Conservation (phyloP, 352 stramenopile species). For the Globisporangium megalacanthum region DNA sequence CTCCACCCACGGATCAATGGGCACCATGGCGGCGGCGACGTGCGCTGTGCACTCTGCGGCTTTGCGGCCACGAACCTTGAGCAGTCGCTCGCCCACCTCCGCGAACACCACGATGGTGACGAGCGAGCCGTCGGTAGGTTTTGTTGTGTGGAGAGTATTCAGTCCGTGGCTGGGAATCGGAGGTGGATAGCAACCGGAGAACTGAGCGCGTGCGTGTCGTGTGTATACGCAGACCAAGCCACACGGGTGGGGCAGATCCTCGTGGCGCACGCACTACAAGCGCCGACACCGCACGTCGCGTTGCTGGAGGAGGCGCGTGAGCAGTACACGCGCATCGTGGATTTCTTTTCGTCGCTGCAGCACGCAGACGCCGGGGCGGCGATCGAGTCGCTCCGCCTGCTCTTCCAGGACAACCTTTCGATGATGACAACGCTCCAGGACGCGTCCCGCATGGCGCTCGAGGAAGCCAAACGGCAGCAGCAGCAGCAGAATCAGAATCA, state of each 20-base stretch:
- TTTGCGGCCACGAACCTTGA: constrained; percentile 40
- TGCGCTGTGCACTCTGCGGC: constrained; percentile 36
- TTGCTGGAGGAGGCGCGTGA: constrained; percentile 46
- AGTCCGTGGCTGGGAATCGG: background rate
- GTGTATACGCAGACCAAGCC: constrained; percentile 29
- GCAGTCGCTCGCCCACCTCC: constrained; percentile 45
- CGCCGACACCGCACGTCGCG: constrained; percentile 18
- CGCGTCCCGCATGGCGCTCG: constrained; percentile 18
- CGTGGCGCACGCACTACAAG: constrained; percentile 36
- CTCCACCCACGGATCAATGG: background rate
- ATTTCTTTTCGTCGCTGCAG: constrained; percentile 33
- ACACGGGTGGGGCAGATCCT: constrained; percentile 56
- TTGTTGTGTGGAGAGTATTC: too few species aligned
- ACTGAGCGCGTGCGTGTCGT: background rate
- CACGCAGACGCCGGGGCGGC: constrained; percentile 33
- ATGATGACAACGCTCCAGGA: constrained; percentile 42
- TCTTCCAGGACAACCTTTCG: constrained; percentile 32
- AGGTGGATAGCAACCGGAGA: background rate
- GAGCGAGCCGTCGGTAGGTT: constrained; percentile 1
- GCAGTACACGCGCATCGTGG: constrained; percentile 31
- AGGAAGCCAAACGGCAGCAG: constrained; percentile 8
- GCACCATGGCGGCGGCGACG: constrained; percentile 3
- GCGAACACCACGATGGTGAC: constrained; percentile 24
- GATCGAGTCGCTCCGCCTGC: constrained; percentile 26
- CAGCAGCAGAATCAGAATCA: constrained; percentile 3